Evolutionary conservation across 805 yeast species (phyloP).

Genomic region (Candida ascalaphidarum): DNA sequence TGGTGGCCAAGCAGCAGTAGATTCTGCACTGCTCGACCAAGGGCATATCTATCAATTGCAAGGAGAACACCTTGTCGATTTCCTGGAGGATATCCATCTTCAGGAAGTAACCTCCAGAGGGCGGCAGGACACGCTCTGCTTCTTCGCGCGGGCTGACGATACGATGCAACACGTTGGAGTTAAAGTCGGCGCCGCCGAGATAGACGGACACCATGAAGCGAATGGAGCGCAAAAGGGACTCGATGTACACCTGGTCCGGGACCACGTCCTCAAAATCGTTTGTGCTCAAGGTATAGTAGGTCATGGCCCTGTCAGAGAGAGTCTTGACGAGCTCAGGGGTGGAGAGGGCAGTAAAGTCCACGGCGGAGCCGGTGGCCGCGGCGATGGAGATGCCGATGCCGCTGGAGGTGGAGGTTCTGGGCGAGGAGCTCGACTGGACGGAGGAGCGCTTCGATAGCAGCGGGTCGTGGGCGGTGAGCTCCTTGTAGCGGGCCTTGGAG

Average conservation of each 20-base stretch:
- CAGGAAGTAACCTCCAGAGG: conserved; percentile 14
- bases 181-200: conserved; percentile 35
- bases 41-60: conserved; percentile 25
- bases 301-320: conserved; percentile 17
- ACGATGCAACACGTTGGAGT: conserved; percentile 29
- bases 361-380: conserved; percentile 14
- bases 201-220: conserved; percentile 50
- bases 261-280: conserved; percentile 62
- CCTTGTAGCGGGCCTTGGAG: conserved; percentile 21
- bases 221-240: conserved; percentile 55
- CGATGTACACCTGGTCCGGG: conserved; percentile 75
- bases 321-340: conserved; percentile 25
- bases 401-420: conserved; percentile 25
- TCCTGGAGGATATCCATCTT: conserved; percentile 35
- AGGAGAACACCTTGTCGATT: conserved; percentile 24
- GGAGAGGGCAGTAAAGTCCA: conserved; percentile 20
- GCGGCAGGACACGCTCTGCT: not conserved
- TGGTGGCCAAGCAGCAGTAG: conserved; percentile 55
- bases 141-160: conserved; percentile 34
- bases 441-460: too few species aligned
- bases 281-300: conserved; percentile 35
- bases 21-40: conserved; percentile 50
- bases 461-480: conserved; percentile 1
- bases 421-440: conserved; percentile 10
- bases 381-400: conserved; percentile 11